These are phyloP conservation scores for Spathaspora sp. DNA, from an alignment of 805 yeast genomes.

Conservation along the genomic window DNA sequence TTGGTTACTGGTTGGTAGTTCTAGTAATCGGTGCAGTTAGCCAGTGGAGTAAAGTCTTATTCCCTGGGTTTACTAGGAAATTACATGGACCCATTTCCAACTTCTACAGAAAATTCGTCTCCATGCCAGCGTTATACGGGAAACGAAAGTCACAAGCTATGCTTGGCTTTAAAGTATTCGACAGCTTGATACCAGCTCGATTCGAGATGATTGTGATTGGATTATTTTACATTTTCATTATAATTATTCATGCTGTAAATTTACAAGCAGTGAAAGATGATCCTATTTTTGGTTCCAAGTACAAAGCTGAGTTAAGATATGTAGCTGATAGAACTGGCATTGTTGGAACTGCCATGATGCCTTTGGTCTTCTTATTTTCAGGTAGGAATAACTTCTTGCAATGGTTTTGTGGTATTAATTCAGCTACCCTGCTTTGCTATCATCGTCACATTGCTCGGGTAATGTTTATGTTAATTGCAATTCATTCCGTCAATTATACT, in stretches of 20 bases:
- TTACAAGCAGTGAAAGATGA: constrained; percentile 12
- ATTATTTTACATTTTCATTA: constrained; percentile 16
- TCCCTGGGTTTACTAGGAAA: constrained; percentile 30
- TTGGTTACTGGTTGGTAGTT: constrained; percentile 48
- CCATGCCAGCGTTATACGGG: constrained; percentile 31
- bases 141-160: constrained; percentile 26
- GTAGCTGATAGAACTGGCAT: constrained; percentile 53
- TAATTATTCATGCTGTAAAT: constrained; percentile 12
- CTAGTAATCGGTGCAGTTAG: constrained; percentile 36
- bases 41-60: constrained; percentile 40
- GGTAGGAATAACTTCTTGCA: constrained; percentile 60
- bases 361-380: constrained; percentile 53
- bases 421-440: constrained; percentile 36
- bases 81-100: constrained; percentile 25
- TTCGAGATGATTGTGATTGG: constrained; percentile 28
- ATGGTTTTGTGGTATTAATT: constrained; percentile 57
- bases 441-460: constrained; percentile 46
- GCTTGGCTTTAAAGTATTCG: constrained; percentile 2
- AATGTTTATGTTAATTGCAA: constrained; percentile 21
- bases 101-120: constrained; percentile 20
- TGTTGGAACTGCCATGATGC: constrained; percentile 41
- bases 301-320: constrained; percentile 24
- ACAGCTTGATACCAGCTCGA: constrained; percentile 30
- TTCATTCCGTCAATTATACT: constrained; percentile 31
- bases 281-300: constrained; percentile 18